Evolutionary conservation across 345 rosid species (phyloP).

Genomic region (Populus pruinosa): DNA sequence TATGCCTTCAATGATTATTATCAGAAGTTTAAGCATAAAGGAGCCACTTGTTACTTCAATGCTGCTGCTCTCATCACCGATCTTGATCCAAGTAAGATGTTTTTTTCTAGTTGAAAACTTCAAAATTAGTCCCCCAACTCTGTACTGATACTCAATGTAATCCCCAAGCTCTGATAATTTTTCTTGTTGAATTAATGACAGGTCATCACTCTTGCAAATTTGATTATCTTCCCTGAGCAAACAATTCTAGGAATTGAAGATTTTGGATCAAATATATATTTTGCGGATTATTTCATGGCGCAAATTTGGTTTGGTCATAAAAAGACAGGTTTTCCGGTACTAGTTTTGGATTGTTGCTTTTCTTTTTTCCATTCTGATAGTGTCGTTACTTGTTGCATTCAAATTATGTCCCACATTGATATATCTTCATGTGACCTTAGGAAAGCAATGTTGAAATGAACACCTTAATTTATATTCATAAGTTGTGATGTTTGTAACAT

Average conservation of each 20-base stretch:
- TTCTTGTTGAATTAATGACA: neutral
- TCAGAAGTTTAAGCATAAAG: slow-evolving; percentile 56
- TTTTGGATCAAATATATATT: neutral
- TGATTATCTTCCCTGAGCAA: neutral
- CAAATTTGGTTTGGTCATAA: neutral
- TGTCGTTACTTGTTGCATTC: neutral
- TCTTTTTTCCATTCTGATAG: neutral
- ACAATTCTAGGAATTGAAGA: neutral
- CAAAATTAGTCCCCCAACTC: neutral
- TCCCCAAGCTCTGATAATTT: neutral
- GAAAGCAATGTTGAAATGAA: neutral
- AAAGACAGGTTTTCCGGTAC: neutral
- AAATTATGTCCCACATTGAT: neutral
- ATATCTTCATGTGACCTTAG: neutral
- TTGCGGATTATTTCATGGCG: neutral
- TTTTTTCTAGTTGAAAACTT: neutral
- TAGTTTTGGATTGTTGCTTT: neutral
- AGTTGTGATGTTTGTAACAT: too few relatives aligned
- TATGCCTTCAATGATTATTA: slow-evolving; percentile 59
- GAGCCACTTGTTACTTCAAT: slow-evolving; percentile 61
- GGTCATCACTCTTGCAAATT: neutral
- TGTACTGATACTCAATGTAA: neutral
- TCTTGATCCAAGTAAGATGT: slow-evolving; percentile 53
- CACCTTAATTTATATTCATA: neutral
- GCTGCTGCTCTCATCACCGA: slow-evolving; percentile 55